Conservation (phyloP, 2,329 filamentous ascomycete genomes). For the Fusarium pseudonygamai region DNA sequence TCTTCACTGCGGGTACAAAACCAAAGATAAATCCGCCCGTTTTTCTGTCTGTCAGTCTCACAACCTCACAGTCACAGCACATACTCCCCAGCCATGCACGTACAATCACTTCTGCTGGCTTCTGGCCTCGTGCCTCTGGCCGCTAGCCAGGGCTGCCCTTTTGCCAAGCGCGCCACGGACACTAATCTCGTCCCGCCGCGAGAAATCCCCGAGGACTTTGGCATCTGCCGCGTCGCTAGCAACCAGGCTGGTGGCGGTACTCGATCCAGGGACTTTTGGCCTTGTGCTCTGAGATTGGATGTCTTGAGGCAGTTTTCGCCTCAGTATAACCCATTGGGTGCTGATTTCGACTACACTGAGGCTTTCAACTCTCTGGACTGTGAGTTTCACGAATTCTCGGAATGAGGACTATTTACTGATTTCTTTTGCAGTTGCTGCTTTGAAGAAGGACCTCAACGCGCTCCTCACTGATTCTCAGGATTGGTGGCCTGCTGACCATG, state of each 20-base stretch:
- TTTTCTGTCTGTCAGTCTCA: not conserved
- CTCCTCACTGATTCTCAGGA: constrained; percentile 83
- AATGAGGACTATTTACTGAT: constrained; percentile 37
- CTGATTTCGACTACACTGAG: constrained; percentile 75
- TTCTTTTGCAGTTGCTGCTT: constrained; percentile 50
- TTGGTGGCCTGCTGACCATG: constrained; percentile 85
- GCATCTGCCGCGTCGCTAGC: constrained; percentile 30
- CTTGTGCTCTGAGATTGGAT: constrained; percentile 71
- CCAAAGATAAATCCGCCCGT: constrained; percentile 13
- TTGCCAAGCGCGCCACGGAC: constrained; percentile 27
- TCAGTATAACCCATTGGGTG: constrained; percentile 69
- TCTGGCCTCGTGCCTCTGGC: constrained; percentile 27
- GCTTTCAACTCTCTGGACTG: constrained; percentile 73
- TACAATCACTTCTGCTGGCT: constrained; percentile 31
- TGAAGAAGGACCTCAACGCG: constrained; percentile 78
- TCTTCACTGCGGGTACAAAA: constrained; percentile 19
- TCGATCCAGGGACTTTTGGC: constrained; percentile 79
- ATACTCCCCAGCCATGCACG: constrained; percentile 22
- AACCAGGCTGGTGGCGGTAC: constrained; percentile 71
- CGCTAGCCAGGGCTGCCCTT: constrained; percentile 28
- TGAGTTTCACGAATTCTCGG: constrained; percentile 50
- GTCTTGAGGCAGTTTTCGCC: constrained; percentile 77
- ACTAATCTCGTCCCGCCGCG: constrained; percentile 8
- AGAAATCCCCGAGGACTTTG: constrained; percentile 35
- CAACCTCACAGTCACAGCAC: not conserved